Evolutionary conservation across 73 alveolate genomes (phyloP).

Genomic region (Durusdinium trenchii): DNA sequence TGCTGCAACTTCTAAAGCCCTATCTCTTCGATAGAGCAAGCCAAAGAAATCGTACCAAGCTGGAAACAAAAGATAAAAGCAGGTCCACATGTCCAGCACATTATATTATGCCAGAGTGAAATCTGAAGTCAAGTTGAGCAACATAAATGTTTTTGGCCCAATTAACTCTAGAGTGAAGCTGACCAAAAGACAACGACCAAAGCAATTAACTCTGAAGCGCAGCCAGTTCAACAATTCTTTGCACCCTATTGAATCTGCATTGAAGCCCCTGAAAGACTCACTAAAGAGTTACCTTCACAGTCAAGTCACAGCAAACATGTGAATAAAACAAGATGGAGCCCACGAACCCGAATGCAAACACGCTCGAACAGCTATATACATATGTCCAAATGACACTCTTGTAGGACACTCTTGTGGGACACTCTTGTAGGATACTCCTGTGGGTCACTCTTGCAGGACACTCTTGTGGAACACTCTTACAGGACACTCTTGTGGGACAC

Average conservation of each 20-base stretch:
- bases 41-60: not conserved
- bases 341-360: too few relatives aligned
- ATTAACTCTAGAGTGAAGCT: not conserved
- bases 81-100: not conserved
- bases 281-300: not conserved
- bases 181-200: not conserved
- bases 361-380: too few relatives aligned
- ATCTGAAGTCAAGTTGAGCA: not conserved
- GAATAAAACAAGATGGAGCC: too few relatives aligned
- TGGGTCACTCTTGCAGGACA: too few relatives aligned
- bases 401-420: too few relatives aligned
- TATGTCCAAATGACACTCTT: too few relatives aligned
- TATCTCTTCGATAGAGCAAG: not conserved
- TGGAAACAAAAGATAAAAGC: not conserved
- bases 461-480: too few relatives aligned
- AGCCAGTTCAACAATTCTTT: not conserved
- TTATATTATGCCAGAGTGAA: not conserved
- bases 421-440: too few relatives aligned
- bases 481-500: too few relatives aligned
- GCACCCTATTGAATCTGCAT: not conserved
- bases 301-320: conserved; percentile 1
- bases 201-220: not conserved
- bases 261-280: not conserved
- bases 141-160: not conserved
- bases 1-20: not conserved